These are phyloP conservation scores for Fusarium sp. DNA, from an alignment of 2,329 filamentous ascomycete genomes.

Conservation along the genomic window DNA sequence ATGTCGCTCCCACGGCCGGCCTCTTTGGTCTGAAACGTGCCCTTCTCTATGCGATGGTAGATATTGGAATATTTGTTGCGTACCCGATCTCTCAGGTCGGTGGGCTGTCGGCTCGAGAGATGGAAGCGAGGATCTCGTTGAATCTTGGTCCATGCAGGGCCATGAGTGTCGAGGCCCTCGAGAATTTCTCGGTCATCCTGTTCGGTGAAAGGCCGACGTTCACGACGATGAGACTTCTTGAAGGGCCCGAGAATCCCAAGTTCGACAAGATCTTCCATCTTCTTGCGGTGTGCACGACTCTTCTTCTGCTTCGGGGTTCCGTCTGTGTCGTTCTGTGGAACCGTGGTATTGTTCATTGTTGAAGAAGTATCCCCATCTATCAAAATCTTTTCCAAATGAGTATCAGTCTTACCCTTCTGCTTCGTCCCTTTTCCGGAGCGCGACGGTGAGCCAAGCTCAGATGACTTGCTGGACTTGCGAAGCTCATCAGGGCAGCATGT, in stretches of 20 bases:
- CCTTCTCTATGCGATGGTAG: constrained; percentile 68
- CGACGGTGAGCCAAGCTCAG: constrained; percentile 39
- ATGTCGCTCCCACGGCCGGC: constrained; percentile 54
- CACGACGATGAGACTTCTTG: constrained; percentile 70
- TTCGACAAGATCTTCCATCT: constrained; percentile 65
- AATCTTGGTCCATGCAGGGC: constrained; percentile 74
- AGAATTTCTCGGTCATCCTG: constrained; percentile 73
- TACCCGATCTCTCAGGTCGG: constrained; percentile 71
- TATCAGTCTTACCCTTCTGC: constrained; percentile 58
- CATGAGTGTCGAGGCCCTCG: constrained; percentile 68
- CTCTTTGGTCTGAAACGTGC: constrained; percentile 60
- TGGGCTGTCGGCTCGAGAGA: constrained; percentile 69
- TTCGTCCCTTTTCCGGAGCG: constrained; percentile 43
- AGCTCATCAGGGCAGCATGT: constrained; percentile 74
- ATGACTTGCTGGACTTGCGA: constrained; percentile 54
- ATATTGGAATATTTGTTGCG: constrained; percentile 73
- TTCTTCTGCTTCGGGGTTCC: constrained; percentile 58
- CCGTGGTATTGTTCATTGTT: constrained; percentile 42
- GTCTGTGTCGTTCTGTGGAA: constrained; percentile 47
- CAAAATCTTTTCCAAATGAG: constrained; percentile 68
- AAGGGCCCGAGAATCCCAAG: constrained; percentile 73
- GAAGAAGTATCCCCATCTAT: constrained; percentile 56
- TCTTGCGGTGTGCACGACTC: constrained; percentile 66
- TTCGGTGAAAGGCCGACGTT: constrained; percentile 70
- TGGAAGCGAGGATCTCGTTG: constrained; percentile 69